Evolutionary conservation across 2,329 filamentous ascomycete species (phyloP), one percentile per base, ranked within the genome.

Genomic region (Penicillium sp.): DNA sequence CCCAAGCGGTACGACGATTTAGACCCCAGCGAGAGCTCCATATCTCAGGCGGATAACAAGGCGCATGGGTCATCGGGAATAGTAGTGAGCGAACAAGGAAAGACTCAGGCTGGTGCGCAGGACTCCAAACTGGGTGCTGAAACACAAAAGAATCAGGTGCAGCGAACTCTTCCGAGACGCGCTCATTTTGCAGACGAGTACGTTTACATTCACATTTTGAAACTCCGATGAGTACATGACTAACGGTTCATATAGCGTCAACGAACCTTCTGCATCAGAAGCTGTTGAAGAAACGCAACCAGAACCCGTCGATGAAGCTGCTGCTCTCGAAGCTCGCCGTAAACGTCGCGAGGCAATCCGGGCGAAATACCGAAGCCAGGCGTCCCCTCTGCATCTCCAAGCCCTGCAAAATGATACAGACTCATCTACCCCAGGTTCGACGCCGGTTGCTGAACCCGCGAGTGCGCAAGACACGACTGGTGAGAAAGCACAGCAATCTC

Each of bases 291-390:
- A 69, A 57, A 59, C 58, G 50, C 62, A 74, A 67, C 80, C 82
- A 59, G 79, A 85, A 62, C 79, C 82, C n/a, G 69, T 90, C 61
- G 88, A 95, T 70, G 89, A 95, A 75, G 88, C 88, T 57, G 86
- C 88, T 61, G 81, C 93, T 65, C 88, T 96, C 65, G 89, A 95
- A 71, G 86, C 90, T 65, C 88, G 92, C 50, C 87, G 91, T 26
- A 90, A 88, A 68, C 85, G 88, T 53, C 86, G 92, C 60, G 89
- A 94, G 74, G 89, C 90, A 59, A 88, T 95, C 58, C 83, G 90
- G 68, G 88, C 89, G 69, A 95, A 91, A 76, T 88, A 90, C 65
- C 85, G 85, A 71, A 77, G 73, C 42, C 85, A 87, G 64, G 82
- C 85, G 47, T 86, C 86, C 45, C 87, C 89, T 47, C 79, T 93